A percentile compares a stretch with the other conserved stretches of the same genome.
These are phyloP conservation scores for Lichtheimia hyalospora DNA, from an alignment of 371 early-diverging fungal genomes.

Conservation along the genomic window DNA sequence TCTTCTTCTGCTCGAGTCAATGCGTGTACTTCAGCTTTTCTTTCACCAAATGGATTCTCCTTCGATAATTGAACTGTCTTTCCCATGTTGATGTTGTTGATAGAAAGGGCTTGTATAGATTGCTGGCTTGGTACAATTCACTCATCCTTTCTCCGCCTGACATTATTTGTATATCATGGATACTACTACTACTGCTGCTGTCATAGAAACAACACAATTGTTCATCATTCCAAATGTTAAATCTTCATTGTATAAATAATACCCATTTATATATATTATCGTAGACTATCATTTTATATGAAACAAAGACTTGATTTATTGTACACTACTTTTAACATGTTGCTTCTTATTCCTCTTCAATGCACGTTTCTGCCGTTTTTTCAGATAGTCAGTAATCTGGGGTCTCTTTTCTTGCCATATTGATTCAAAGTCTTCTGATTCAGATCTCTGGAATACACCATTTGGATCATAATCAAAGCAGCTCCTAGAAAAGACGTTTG, in stretches of 20 bases:
- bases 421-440: constrained; percentile 15
- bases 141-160: too few species aligned
- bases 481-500: constrained; percentile 27
- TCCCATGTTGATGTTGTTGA: constrained; percentile 32
- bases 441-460: constrained; percentile 34
- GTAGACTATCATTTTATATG: neutral
- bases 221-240: too few species aligned
- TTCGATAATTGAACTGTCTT: constrained; percentile 35
- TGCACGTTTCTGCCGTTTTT: constrained; percentile 38
- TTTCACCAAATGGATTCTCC: constrained; percentile 38
- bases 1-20: constrained; percentile 65
- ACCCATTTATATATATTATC: too few species aligned
- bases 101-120: neutral
- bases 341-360: constrained; percentile 11
- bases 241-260: too few species aligned
- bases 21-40: constrained; percentile 45
- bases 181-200: too few species aligned
- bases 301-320: neutral
- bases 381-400: constrained; percentile 28
- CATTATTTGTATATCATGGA: too few species aligned
- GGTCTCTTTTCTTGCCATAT: constrained; percentile 32
- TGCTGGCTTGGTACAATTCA: too few species aligned
- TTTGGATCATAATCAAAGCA: constrained; percentile 42
- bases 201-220: too few species aligned
- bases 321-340: neutral